Evolutionary conservation across 768 basidiomycete species (phyloP), one percentile per base, ranked within the genome.

Genomic region (Podaxis carcinomalis): DNA sequence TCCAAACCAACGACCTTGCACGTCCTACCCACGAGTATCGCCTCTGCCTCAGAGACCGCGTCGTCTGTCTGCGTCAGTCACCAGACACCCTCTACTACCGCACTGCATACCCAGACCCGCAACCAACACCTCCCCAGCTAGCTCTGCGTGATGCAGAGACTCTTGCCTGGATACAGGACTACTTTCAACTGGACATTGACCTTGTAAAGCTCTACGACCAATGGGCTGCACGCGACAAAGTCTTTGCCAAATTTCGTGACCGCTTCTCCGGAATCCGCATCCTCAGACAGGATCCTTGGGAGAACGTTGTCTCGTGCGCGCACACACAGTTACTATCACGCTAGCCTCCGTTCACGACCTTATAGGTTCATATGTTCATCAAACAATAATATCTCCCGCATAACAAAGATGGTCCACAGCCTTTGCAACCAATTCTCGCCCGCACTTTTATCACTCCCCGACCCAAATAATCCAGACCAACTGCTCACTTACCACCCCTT

Each of bases 341-440:
- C 36, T 52, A 13, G 4, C 56, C 46, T 47, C 40, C 19, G 46
- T 46, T 36, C 23, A 19, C 50, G 19, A 35, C 50, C 14, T 14
- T 61, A 1, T 51, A 96, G 95, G 7, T 99, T 98, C 76, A 97
- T 99, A 65, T 98, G 96, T 70, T 97, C 95, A 2, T 92, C 93
- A 2, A 98, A 98, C 69, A 98, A 98, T 72, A 95, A 98, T 67
- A 98, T 99, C 54, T 75, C 85, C 4, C 90, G 97, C 5, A 99
- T 99, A 67, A 90, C 93, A 14, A 91, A 90, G 60, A 95, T 98
- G 90, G 87, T 98, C 28, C 89, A 92, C 63, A 81, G 83, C 19
- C 83, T 98, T 13, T 93, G 92, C 71, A 80, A 74, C 16, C 79
- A 89, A 21, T 97, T 87, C 68, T 94, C 94, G 1, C 78, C 85